A percentile compares a stretch with the other conserved stretches of the same genome.
Evolutionary conservation across 129 eudicot species (phyloP).

Genomic region (Saposhnikovia divaricata): DNA sequence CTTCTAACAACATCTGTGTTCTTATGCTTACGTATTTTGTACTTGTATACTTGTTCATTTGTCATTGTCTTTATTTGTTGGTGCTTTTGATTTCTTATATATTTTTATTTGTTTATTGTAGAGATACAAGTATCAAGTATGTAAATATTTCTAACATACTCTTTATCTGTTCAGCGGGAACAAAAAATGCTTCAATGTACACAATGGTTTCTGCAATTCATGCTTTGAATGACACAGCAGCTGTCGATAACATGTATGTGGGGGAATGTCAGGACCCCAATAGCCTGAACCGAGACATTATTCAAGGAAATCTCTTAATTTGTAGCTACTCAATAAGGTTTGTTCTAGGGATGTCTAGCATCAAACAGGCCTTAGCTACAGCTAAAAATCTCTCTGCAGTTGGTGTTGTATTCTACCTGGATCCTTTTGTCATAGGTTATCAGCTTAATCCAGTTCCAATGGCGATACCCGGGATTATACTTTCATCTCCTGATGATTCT

Average conservation of each 20-base stretch:
- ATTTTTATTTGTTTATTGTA: neutral
- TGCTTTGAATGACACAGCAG: slow-evolving; percentile 58
- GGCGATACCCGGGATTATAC: slow-evolving; percentile 78
- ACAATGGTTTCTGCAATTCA: slow-evolving; percentile 73
- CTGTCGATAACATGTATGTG: slow-evolving; percentile 58
- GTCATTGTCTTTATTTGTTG: neutral
- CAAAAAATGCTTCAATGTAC: slow-evolving; percentile 38
- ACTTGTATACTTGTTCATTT: neutral
- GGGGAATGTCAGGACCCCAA: slow-evolving; percentile 90
- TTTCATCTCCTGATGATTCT: slow-evolving; percentile 86
- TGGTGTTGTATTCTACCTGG: slow-evolving; percentile 92
- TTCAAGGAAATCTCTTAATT: slow-evolving; percentile 71
- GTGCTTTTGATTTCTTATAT: neutral
- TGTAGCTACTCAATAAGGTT: slow-evolving; percentile 91
- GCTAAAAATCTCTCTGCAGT: slow-evolving; percentile 85
- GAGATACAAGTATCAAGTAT: neutral
- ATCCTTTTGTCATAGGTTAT: slow-evolving; percentile 92
- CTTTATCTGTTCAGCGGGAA: slow-evolving; percentile 52
- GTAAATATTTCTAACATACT: neutral
- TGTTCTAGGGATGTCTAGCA: slow-evolving; percentile 89
- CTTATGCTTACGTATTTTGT: neutral
- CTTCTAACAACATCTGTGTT: neutral
- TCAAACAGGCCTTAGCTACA: slow-evolving; percentile 66
- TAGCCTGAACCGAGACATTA: slow-evolving; percentile 49
- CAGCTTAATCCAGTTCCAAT: slow-evolving; percentile 96